Evolutionary conservation across 1,284 basidiomycete species (phyloP), one percentile per base, ranked within the genome.

Genomic region (Ganoderma resinaceum): DNA sequence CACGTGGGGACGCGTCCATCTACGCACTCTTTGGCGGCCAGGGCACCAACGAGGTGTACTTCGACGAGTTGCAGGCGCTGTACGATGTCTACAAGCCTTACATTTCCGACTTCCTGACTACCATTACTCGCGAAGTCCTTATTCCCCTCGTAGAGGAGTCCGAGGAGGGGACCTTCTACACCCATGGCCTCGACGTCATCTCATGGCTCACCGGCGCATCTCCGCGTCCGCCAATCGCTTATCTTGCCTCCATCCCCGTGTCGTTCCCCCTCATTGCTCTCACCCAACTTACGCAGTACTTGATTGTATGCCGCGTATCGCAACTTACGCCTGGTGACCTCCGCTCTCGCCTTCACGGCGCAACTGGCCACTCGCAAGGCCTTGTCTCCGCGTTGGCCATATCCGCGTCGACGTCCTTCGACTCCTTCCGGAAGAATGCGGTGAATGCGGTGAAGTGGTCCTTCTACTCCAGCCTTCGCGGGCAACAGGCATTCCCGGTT

Each of bases 1-100:
- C 85, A 66, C 82, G 87, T 31, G 90, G 90, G 63, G 86, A 93
- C 64, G 92, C 95, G 40, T 92, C 93, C 69, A 84, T 98, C 73
- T 98, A 94, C 83, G 97, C 95, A 66, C 85, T 99, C 67, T 99
- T 99, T 77, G 97, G 97, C 71, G 98, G 98, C n/a, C 97, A 99
- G 81, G 97, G 97, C 74, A 95, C 94, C 73, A 99, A 99, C 81
- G 97, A 99, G 82, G 94, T 97, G 72, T 99, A 99, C 84, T 96
- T 98, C 80, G 94, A 97, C 79, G 97, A 99, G 84, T 89, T 99
- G 26, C 94, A 98, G 83, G 85, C 85, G 57, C 90, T 99, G 68
- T 97, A 94, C 82, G 92, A 98, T 82, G 92, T 91, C 69, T 99
- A 98, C 86, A 89, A 87, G 73, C 92, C 96, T 43, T 96, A 95